Base-by-base conservation (phyloP, 208 protist species). In the Acanthamoeba lugdunensis region DNA sequence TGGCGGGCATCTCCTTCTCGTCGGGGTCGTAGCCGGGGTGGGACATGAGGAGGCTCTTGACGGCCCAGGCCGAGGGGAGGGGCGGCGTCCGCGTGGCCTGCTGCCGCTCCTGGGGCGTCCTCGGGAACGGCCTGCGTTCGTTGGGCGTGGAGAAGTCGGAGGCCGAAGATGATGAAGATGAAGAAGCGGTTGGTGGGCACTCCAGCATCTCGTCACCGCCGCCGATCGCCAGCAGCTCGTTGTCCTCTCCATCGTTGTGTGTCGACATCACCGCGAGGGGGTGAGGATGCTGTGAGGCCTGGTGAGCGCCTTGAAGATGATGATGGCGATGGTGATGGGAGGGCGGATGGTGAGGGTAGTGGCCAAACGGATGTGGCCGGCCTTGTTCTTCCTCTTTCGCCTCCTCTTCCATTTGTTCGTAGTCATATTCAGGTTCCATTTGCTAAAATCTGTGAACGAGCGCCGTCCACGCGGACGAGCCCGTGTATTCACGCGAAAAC, bases 1-100 rank as follows among this genome's bases (percentile, higher is more conserved):
- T 75, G 30, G 85, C 85, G 18, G 85, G 85, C 85, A 91, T 91
- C 33, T 91, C 85, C 45, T 21, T 75, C 23, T 91, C 85, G n/a
- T 69, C 58, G 9, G 45, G n/a, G n/a, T 41, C 48, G 37, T 9
- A 67, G n/a, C 21, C 33, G 18, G 56, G 58, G 45, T n/a, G 65
- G 9, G 79, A n/a, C 7, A 30, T 58, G 30, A 91, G 58, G 41
- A 91, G 41, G 33, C 48, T 91, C 65, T 91, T 91, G 25, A 91
- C 85, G 11, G 85, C 85, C 85, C 85, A 91, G 14, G 85, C 85
- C 16, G 85, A 91, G 30, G 85, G 85, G 4, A 91, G 85, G 28
- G 85, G 85, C 28, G 85, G 85, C 45, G 85, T 91, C 16, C 28
- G 56, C 18, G 85, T 91, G 41, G 58, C 58, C n/a, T 56, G 85